A percentile compares a stretch with the other conserved stretches of the same genome.
Evolutionary conservation across 768 basidiomycete species (phyloP).

Genomic region (Podaxis carcinomalis): DNA sequence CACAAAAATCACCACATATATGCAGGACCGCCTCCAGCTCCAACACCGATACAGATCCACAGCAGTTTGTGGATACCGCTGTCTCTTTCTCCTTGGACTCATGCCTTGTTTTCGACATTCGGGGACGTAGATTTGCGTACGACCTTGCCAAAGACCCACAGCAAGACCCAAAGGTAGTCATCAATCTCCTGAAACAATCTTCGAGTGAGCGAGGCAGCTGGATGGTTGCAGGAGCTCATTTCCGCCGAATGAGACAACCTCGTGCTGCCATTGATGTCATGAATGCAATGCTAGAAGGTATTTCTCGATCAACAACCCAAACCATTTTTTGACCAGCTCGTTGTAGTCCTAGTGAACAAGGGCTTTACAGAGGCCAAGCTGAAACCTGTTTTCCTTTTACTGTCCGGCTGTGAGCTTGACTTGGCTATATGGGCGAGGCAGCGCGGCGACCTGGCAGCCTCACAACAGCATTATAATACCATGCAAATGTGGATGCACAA

Average conservation of each 20-base stretch:
- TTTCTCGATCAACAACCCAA: neutral
- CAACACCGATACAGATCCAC: neutral
- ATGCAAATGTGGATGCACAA: constrained; percentile 44
- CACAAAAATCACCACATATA: neutral
- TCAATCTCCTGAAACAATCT: constrained; percentile 40
- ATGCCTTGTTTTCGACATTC: constrained; percentile 29
- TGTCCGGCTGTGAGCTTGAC: constrained; percentile 52
- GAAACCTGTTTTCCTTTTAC: constrained; percentile 47
- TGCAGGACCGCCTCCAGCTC: neutral
- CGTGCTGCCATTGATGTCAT: constrained; percentile 39
- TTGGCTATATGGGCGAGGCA: constrained; percentile 30
- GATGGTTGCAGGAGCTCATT: constrained; percentile 51
- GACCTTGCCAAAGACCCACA: constrained; percentile 36
- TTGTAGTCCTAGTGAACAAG: constrained; percentile 35
- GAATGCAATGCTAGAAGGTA: constrained; percentile 45
- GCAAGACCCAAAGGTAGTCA: constrained; percentile 39
- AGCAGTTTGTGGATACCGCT: constrained; percentile 9
- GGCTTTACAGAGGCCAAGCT: constrained; percentile 33
- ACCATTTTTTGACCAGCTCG: constrained; percentile 1
- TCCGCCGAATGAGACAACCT: constrained; percentile 46
- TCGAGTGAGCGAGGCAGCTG: constrained; percentile 47
- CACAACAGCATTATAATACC: constrained; percentile 31
- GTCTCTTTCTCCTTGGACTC: constrained; percentile 19
- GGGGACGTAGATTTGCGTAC: constrained; percentile 36
- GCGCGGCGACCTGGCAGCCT: constrained; percentile 21